A percentile compares a stretch with the other conserved stretches of the same genome.
Evolutionary conservation across 495 filamentous ascomycete species (phyloP).

Genomic region (Podospora sp.): DNA sequence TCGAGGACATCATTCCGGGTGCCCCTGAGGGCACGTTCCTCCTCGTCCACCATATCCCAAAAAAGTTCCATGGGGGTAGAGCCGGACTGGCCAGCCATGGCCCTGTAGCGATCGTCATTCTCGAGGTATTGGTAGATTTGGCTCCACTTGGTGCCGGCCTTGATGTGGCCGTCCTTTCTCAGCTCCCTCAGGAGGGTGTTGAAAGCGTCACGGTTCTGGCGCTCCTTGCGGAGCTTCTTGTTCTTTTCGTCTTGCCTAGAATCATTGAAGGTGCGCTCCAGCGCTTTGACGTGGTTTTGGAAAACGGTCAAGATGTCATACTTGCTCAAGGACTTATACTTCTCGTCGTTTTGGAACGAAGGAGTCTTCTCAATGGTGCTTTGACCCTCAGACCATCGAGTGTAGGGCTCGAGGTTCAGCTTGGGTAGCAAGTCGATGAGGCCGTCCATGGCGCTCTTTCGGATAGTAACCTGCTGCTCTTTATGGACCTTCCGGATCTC

Average conservation of each 20-base stretch:
- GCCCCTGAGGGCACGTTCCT: constrained; percentile 78
- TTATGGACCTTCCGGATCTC: constrained; percentile 78
- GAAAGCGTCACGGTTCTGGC: constrained; percentile 83
- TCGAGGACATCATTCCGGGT: constrained; percentile 86
- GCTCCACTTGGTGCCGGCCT: constrained; percentile 88
- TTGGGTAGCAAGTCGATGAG: constrained; percentile 79
- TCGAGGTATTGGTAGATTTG: constrained; percentile 76
- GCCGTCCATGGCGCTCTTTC: constrained; percentile 84
- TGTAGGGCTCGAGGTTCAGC: constrained; percentile 87
- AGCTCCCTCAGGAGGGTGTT: constrained; percentile 72
- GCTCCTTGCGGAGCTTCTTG: constrained; percentile 74
- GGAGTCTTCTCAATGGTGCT: constrained; percentile 76
- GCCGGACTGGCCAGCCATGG: constrained; percentile 82
- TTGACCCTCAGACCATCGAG: constrained; percentile 91
- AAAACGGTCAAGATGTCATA: constrained; percentile 91
- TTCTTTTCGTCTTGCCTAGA: constrained; percentile 84
- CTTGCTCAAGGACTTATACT: constrained; percentile 84
- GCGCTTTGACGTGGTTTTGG: constrained; percentile 88
- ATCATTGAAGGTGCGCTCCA: constrained; percentile 90
- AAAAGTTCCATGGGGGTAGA: constrained; percentile 93
- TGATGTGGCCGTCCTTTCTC: constrained; percentile 77
- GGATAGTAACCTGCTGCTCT: constrained; percentile 69
- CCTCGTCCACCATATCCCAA: constrained; percentile 95
- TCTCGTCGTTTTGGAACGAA: constrained; percentile 79
- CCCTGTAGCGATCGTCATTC: constrained; percentile 80